Evolutionary conservation across 768 basidiomycete genomes (phyloP), one percentile per base, ranked within the genome.

Genomic region (Porpolomopsis calyptriformis): DNA sequence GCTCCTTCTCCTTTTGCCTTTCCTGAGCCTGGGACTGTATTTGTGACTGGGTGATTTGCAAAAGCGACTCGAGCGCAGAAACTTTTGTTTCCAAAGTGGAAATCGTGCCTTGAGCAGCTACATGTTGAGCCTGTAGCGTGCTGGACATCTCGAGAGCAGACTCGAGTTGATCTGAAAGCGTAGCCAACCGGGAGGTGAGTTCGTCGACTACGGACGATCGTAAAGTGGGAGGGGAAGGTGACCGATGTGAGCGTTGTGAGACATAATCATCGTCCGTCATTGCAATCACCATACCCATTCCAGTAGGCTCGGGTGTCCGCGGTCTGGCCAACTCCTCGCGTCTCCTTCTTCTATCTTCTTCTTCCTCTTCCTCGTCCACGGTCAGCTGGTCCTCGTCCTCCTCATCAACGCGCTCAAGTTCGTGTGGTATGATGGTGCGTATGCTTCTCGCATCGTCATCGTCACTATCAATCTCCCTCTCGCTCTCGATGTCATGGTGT

Each of bases 221-320:
- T 10, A 35, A 34, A 18, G 52, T 46, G 38, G 53, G 54, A 1
- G 56, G 63, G 49, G 49, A 62, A 2, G 60, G 59, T n/a, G 65
- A 60, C 1, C 56, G 52, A 12, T 55, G 55, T 8, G 57, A 57
- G 11, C 38, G 50, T 18, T 31, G 40, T 16, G 23, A 23, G 22
- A 24, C 36, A 46, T 50, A 59, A 54, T 56, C 59, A 26, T 49
- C 54, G 45, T 53, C 57, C 48, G 52, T 55, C 53, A 64, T 49
- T 60, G 73, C 65, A 12, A 68, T 52, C 11, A 56, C 55, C 25
- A 75, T 71, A 31, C 74, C 73, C 64, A 74, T 73, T 40, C 68
- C 69, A 9, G 76, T 77, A 4, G 87, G 89, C 57, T 91, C 89
- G 0, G 88, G 89, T 4, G 90, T 92, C 5, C 74, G 69, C 3